Base-by-base conservation (phyloP, 257 asterid species). In the Echites panduratus region DNA sequence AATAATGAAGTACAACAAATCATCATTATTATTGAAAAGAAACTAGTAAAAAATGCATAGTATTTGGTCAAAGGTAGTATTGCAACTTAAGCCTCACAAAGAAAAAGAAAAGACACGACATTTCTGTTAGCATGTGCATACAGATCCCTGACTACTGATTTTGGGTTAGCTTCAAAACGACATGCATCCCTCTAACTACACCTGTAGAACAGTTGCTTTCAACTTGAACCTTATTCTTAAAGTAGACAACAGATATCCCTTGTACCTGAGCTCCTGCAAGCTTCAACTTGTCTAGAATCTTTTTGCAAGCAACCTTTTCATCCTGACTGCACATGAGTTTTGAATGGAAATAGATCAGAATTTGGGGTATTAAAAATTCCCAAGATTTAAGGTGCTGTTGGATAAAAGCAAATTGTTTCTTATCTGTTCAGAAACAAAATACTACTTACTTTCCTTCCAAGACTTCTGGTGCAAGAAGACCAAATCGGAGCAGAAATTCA, bases 251-350 rank as follows among this genome's bases (percentile, higher is more conserved):
- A 6, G 20, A 80, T 47, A 20, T 32, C 64, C 53, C 49, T n/a
- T 71, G 82, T 85, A 91, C 99, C 99, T 95, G 99, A 79, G 94
- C 89, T 68, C 96, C 96, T 70, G 89, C 76, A 80, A 95, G 90
- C 71, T 81, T 78, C 93, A 84, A 82, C 82, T 89, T 95, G 78
- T 87, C 95, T 89, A 91, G 83, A 78, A 95, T 82, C 90, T 80
- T 86, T 84, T 82, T 76, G 89, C 99, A 91, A 9, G 91, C 95
- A 74, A 80, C 83, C 78, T 86, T 89, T 78, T 85, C 98, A 41
- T 90, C 99, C 78, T 22, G 47, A 72, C 99, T 89, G 93, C 67
- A 70, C 74, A 83, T 32, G 52, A 70, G 69, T 49, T 54, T 65
- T 48, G 59, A 59, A 78, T 4, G 65, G 68, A 52, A 75, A 49